Conservation (phyloP, 768 basidiomycete species). For the Mycena albidolilacea region DNA sequence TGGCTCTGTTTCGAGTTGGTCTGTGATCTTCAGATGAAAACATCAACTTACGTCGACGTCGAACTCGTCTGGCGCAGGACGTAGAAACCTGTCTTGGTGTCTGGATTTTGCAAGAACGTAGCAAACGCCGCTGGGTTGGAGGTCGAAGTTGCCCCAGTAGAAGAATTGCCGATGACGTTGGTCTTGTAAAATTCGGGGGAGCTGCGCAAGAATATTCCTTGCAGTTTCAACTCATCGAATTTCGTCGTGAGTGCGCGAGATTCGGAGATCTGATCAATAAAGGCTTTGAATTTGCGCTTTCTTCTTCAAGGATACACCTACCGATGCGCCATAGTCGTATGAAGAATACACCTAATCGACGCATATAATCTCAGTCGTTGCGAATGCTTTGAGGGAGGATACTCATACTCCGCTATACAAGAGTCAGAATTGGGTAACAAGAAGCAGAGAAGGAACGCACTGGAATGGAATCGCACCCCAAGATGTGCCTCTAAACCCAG, state of each 20-base stretch:
- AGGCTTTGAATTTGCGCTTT: background rate
- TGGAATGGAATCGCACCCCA: conserved; percentile 89
- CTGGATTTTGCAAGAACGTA: conserved; percentile 78
- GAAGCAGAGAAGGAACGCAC: conserved; percentile 62
- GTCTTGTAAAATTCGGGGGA: conserved; percentile 88
- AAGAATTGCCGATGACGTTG: conserved; percentile 77
- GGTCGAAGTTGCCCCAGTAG: conserved; percentile 59
- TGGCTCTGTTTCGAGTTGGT: conserved; percentile 51
- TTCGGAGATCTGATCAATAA: conserved; percentile 67
- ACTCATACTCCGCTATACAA: conserved; percentile 33
- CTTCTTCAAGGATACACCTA: conserved; percentile 38
- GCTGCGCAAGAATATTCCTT: conserved; percentile 84
- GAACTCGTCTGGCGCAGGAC: conserved; percentile 79
- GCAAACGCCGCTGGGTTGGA: conserved; percentile 66
- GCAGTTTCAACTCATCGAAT: conserved; percentile 83
- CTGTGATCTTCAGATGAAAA: background rate
- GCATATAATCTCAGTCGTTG: background rate
- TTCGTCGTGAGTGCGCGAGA: conserved; percentile 76
- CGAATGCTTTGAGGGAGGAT: background rate
- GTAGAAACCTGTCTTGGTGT: conserved; percentile 76
- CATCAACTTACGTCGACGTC: conserved; percentile 70
- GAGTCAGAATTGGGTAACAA: background rate
- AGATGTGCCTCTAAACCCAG: conserved; percentile 77
- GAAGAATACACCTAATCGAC: conserved; percentile 55
- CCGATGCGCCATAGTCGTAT: conserved; percentile 86